Percentiles rank a stretch among this genome's conserved stretches.
phyloP scores from a whole-genome alignment of 345 rosid genomes.

The Triadica sebifera region DNA sequence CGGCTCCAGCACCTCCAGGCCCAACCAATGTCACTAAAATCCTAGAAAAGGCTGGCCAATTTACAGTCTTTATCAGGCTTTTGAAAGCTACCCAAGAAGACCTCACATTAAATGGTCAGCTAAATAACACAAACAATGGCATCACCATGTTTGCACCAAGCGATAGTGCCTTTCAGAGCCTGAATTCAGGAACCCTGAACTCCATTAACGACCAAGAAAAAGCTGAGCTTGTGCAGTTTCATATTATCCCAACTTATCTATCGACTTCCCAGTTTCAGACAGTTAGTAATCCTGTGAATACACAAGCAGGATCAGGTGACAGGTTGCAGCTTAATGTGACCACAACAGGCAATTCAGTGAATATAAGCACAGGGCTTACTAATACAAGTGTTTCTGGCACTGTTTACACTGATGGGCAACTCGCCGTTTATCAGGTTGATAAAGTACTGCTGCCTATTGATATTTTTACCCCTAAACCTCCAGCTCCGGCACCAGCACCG shows the following conservation, averaged over 20 bases:
- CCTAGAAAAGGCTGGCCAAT: slow-evolving; percentile 28
- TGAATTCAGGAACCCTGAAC: slow-evolving; percentile 25
- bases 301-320: slow-evolving; percentile 39
- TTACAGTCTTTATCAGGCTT: slow-evolving; percentile 23
- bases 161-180: slow-evolving; percentile 25
- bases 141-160: slow-evolving; percentile 29
- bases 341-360: slow-evolving; percentile 23
- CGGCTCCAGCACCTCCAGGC: slow-evolving; percentile 20
- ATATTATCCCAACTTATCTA: slow-evolving; percentile 33
- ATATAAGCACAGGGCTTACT: slow-evolving; percentile 32
- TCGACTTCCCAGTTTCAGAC: slow-evolving; percentile 44
- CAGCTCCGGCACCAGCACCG: slow-evolving; percentile 25
- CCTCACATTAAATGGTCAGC: slow-evolving; percentile 8
- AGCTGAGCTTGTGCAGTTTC: slow-evolving; percentile 42
- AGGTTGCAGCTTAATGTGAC: slow-evolving; percentile 37
- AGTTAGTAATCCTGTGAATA: slow-evolving; percentile 41
- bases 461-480: slow-evolving; percentile 32
- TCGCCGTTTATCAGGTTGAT: slow-evolving; percentile 42
- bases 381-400: slow-evolving; percentile 33
- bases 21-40: slow-evolving; percentile 23
- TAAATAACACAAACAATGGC: slow-evolving; percentile 32
- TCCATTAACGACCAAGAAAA: slow-evolving; percentile 30
- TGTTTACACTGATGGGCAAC: slow-evolving; percentile 32
- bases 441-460: slow-evolving; percentile 38
- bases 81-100: slow-evolving; percentile 24